These are phyloP conservation scores for Oryza punctata DNA, from an alignment of 176 grass and related monocot species.

Conservation along the genomic window DNA sequence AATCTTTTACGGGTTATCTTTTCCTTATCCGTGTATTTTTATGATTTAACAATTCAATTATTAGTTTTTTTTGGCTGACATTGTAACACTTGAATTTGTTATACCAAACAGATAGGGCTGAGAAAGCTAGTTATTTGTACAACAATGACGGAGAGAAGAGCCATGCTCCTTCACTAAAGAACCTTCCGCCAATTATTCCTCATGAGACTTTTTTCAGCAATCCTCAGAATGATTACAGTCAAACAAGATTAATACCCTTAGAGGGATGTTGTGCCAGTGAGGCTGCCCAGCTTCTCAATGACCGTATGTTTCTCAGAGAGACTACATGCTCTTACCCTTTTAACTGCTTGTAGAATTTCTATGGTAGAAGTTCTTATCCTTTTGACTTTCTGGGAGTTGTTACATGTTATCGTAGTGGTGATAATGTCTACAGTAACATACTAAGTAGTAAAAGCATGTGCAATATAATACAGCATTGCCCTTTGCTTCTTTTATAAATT, in stretches of 20 bases:
- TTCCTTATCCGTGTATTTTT: neutral
- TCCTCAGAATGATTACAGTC: conserved; percentile 50
- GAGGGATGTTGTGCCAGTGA: conserved; percentile 70
- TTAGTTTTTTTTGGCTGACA: conserved; percentile 8
- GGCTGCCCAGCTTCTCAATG: conserved; percentile 60
- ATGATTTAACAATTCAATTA: neutral
- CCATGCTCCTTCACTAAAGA: conserved; percentile 55
- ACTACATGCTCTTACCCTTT: neutral
- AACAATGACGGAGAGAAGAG: conserved; percentile 69
- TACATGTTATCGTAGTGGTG: neutral
- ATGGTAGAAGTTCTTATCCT: conserved; percentile 9
- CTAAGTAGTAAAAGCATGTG: neutral
- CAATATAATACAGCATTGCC: neutral
- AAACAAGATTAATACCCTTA: conserved; percentile 56
- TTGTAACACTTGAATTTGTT: conserved; percentile 17
- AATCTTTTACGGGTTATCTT: neutral
- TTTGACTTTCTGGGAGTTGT: neutral
- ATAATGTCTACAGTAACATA: neutral
- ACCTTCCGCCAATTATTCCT: conserved; percentile 57
- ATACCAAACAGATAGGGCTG: conserved; percentile 59
- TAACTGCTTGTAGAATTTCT: conserved; percentile 15
- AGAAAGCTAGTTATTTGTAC: conserved; percentile 59
- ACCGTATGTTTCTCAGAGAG: conserved; percentile 51
- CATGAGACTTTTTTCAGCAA: conserved; percentile 54
- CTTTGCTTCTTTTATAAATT: conserved; percentile 5